Evolutionary conservation across 129 eudicot genomes (phyloP).

Genomic region (Lactuca saligna): DNA sequence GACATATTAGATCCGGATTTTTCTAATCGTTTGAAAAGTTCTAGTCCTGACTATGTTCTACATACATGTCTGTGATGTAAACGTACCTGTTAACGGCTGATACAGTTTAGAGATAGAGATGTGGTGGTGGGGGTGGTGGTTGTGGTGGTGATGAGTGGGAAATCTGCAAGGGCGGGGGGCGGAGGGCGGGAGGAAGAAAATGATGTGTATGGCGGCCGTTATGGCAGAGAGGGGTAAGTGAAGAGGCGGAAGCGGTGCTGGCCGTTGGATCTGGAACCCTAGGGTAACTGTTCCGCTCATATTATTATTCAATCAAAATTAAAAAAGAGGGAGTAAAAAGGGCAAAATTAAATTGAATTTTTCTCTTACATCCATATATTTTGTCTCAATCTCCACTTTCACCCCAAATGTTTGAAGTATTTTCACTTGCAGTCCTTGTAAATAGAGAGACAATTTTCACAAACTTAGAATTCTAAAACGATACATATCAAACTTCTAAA

Average conservation of each 20-base stretch:
- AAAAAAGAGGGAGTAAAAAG: not conserved
- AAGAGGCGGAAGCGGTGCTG: slow-evolving; percentile 24
- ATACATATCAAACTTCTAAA: not conserved
- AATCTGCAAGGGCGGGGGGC: not conserved
- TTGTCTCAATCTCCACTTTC: not conserved
- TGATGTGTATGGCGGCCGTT: slow-evolving; percentile 33
- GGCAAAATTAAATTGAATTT: not conserved
- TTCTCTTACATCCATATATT: not conserved
- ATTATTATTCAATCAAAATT: not conserved
- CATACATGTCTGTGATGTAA: slow-evolving; percentile 17
- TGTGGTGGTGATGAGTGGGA: slow-evolving; percentile 26
- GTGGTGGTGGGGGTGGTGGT: not conserved
- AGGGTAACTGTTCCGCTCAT: slow-evolving; percentile 22
- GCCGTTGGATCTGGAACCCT: slow-evolving; percentile 42
- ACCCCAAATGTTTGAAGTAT: not conserved
- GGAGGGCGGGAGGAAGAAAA: slow-evolving; percentile 20
- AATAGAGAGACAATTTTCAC: not conserved
- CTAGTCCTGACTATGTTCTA: not conserved
- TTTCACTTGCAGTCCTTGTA: not conserved
- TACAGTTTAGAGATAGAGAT: not conserved
- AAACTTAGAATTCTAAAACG: no score
- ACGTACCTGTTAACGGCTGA: slow-evolving; percentile 28
- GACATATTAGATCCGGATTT: slow-evolving; percentile 21
- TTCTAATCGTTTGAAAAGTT: slow-evolving; percentile 5
- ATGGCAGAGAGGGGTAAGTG: slow-evolving; percentile 24